These are phyloP conservation scores for Pythium rishiriense DNA, from an alignment of 352 stramenopile species.

Conservation along the genomic window DNA sequence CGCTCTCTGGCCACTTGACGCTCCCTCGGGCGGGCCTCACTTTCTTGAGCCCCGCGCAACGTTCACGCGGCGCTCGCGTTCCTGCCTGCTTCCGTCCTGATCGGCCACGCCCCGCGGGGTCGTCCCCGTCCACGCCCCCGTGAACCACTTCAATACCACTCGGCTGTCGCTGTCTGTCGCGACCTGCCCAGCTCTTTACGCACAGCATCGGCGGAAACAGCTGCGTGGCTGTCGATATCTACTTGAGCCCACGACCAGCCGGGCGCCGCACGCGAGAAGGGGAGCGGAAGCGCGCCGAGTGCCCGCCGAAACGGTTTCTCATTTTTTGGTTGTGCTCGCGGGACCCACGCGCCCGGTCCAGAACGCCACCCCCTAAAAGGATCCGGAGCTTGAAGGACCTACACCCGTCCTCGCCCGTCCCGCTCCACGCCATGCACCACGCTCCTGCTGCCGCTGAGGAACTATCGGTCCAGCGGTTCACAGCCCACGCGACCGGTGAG, in stretches of 20 bases:
- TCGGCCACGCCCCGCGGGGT: background rate
- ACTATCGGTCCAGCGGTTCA: background rate
- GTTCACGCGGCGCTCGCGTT: background rate
- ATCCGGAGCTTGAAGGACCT: conserved; percentile 19
- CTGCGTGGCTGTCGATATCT: conserved; percentile 24
- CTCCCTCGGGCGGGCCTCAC: no score
- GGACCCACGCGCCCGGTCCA: background rate
- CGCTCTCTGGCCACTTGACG: no score
- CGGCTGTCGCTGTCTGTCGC: conserved; percentile 17
- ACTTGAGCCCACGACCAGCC: background rate
- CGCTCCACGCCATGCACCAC: conserved; percentile 8
- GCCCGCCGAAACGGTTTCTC: conserved; percentile 14
- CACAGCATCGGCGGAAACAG: conserved; percentile 17
- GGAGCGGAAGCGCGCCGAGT: background rate
- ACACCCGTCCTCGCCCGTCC: background rate
- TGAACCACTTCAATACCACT: conserved; percentile 11
- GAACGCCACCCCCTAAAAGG: conserved; percentile 12
- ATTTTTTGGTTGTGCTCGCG: background rate
- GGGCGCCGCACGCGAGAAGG: background rate
- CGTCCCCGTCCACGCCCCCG: background rate
- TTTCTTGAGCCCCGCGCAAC: no score
- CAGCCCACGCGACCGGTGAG: conserved; percentile 12
- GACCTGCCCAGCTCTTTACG: conserved; percentile 24
- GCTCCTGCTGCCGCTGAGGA: conserved; percentile 6
- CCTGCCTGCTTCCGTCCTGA: background rate